A percentile compares a stretch with the other conserved stretches of the same genome.
phyloP scores from a whole-genome alignment of 164 flowering plant genomes.

The Cinnamomum micranthum region DNA sequence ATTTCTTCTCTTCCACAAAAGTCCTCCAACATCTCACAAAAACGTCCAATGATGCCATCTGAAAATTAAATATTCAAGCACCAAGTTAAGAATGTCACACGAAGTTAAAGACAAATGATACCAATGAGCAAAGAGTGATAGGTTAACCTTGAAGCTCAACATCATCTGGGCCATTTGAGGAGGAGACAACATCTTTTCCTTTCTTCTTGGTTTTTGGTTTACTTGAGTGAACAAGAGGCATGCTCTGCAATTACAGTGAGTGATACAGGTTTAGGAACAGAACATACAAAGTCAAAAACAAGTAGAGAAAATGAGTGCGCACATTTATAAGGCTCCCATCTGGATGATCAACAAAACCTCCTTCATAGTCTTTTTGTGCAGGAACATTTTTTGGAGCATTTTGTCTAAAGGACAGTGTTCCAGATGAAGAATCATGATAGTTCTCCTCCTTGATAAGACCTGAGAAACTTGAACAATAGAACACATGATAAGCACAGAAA shows the following conservation, averaged over 20 bases:
- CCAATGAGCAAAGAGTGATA: neutral
- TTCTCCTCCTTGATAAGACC: constrained; percentile 65
- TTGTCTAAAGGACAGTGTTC: constrained; percentile 33
- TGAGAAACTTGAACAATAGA: constrained; percentile 79
- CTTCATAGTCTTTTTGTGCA: constrained; percentile 31
- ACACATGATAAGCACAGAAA: constrained; percentile 44
- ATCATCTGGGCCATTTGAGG: constrained; percentile 36
- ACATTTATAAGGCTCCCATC: constrained; percentile 37
- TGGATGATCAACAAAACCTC: constrained; percentile 25
- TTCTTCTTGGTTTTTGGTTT: constrained; percentile 63
- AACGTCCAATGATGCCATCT: constrained; percentile 55
- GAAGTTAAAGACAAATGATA: neutral
- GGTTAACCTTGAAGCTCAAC: constrained; percentile 63
- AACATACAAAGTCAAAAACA: neutral
- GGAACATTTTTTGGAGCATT: constrained; percentile 26
- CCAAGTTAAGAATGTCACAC: neutral
- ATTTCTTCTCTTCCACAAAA: constrained; percentile 71
- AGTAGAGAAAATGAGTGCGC: constrained; percentile 10
- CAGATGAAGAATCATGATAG: constrained; percentile 27
- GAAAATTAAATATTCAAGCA: constrained; percentile 2
- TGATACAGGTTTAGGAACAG: constrained; percentile 11
- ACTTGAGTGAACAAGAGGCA: constrained; percentile 34
- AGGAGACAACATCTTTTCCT: constrained; percentile 28
- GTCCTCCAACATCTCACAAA: constrained; percentile 70
- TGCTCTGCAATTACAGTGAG: constrained; percentile 45